These are phyloP conservation scores for Casaregolazyma lundiana DNA, from an alignment of 1,139 yeast genomes.

Conservation along the genomic window DNA sequence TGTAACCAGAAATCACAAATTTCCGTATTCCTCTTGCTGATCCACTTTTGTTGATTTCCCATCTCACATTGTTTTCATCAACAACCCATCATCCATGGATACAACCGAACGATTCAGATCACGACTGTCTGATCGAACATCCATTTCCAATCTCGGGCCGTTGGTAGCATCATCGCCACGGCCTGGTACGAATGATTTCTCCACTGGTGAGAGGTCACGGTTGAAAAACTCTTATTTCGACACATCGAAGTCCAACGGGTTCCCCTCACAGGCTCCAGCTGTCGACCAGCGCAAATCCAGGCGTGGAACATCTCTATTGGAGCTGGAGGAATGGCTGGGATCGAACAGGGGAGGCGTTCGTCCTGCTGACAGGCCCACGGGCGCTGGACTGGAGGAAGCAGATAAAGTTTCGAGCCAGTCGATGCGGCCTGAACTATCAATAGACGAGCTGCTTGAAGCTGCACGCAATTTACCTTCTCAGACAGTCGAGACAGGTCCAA, in stretches of 20 bases:
- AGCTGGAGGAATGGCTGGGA: neutral
- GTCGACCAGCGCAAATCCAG: neutral
- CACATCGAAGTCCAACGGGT: neutral
- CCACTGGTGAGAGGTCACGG: neutral
- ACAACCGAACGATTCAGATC: neutral
- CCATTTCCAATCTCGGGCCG: neutral
- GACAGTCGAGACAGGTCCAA: constrained; percentile 61
- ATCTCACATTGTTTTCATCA: neutral
- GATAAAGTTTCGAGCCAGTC: neutral
- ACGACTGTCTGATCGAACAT: neutral
- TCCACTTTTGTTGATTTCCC: constrained; percentile 30
- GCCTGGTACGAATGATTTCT: neutral
- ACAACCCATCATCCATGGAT: no score
- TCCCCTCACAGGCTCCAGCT: neutral
- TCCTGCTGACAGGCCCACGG: neutral
- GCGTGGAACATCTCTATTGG: neutral
- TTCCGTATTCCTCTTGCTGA: neutral
- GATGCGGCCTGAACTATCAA: neutral
- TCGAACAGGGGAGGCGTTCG: neutral
- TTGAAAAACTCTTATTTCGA: neutral
- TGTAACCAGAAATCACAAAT: no score
- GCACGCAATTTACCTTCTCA: constrained; percentile 66
- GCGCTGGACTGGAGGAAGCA: neutral
- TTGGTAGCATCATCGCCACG: neutral
- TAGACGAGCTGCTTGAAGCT: constrained; percentile 66